Evolutionary conservation across 345 rosid genomes (phyloP), one percentile per base, ranked within the genome.

Genomic region (Theobroma cacao): DNA sequence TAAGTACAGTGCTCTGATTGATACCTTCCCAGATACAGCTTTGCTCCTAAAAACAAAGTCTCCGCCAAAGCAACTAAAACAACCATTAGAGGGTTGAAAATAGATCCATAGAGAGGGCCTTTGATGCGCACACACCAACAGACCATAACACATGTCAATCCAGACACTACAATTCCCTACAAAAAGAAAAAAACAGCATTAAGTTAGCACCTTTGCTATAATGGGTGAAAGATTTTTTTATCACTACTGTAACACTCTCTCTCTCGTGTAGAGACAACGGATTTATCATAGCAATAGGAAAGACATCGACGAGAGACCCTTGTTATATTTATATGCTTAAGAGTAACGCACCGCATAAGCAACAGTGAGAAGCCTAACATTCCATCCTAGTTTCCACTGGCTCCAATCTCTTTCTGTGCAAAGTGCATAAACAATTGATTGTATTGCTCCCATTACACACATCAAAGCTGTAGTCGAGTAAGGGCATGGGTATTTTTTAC

Each of bases 1-100:
- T 14, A 15, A 17, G 20, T 50, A 3, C 2, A 50, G n/a, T 52
- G 7, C 3, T 17, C 20, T 5, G 2, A 53, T 7, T 7, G 2
- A 68, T 78, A 90, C 91, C 93, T 85, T 80, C 92, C 94, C 5
- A 85, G 1, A 34, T 86, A 77, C 56, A 90, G 81, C 66, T 84
- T 82, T 72, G 85, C 91, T 40, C 82, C 52, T 10, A 90, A 72
- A 15, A 89, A 2, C 55, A 90, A 65, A 11, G 88, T 79, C 7
- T 86, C 89, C 31, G 80, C 75, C 66, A 90, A 31, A 4, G 91
- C 88, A 1, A 89, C 86, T 22, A 87, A 55, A 22, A 90, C 83
- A 33, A 88, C 85, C 30, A 71, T n/a, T 8, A 86, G 45, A 71
- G 94, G 94, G 24, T 75, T 85, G 66, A 89, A 90, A 28, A 73